Conservation (phyloP, 225 moss, liverwort and hornwort species). For the Physcomitrium patens region DNA sequence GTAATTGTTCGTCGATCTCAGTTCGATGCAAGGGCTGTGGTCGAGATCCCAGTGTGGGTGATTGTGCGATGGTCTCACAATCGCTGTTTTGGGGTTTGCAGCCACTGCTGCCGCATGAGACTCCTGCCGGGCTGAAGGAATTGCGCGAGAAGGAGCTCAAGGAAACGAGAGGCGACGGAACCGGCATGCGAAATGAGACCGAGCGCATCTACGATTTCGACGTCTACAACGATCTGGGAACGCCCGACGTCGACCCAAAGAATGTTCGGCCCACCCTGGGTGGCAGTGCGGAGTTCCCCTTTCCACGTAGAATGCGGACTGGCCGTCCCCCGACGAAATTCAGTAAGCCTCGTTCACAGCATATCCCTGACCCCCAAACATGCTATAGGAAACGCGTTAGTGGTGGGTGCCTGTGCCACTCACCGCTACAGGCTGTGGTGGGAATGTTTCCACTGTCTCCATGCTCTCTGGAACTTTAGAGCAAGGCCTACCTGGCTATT, state of each 20-base stretch:
- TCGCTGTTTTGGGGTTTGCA: slow-evolving; percentile 16
- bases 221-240: slow-evolving; percentile 63
- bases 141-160: slow-evolving; percentile 56
- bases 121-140: slow-evolving; percentile 54
- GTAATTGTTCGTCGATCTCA: slow-evolving; percentile 21
- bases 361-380: too few relatives aligned
- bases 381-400: too few relatives aligned
- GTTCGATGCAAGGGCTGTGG: too few relatives aligned
- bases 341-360: slow-evolving; percentile 21
- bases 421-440: too few relatives aligned
- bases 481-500: too few relatives aligned
- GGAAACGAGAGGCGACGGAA: slow-evolving; percentile 53
- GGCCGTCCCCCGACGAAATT: slow-evolving; percentile 39
- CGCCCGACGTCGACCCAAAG: slow-evolving; percentile 27
- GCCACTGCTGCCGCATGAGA: slow-evolving; percentile 63
- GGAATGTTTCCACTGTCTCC: too few relatives aligned
- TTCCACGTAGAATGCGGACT: slow-evolving; percentile 69
- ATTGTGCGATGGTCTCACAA: too few relatives aligned
- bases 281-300: slow-evolving; percentile 46
- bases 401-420: too few relatives aligned
- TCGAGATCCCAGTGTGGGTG: too few relatives aligned
- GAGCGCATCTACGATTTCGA: slow-evolving; percentile 82
- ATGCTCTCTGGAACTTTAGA: too few relatives aligned
- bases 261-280: slow-evolving; percentile 50
- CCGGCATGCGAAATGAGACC: slow-evolving; percentile 38